phyloP scores from a whole-genome alignment of 2,329 filamentous ascomycete genomes.

The Aspergillus ustus region DNA sequence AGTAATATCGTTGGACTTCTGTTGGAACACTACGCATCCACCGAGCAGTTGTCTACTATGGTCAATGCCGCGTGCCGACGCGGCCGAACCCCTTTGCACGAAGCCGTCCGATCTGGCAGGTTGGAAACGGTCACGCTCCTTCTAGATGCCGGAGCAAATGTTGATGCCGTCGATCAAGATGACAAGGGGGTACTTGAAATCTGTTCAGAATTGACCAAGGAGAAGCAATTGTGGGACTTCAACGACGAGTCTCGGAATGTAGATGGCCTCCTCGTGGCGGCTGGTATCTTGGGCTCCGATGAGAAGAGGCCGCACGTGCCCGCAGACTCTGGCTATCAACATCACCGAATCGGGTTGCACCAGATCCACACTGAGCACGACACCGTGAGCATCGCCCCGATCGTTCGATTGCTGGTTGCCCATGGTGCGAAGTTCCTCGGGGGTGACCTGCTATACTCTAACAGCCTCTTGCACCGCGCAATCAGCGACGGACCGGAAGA shows the following conservation, averaged over 20 bases:
- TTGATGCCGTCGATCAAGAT: slow-evolving; percentile 7
- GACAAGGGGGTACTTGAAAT: slow-evolving; percentile 2
- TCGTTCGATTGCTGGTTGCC: slow-evolving; percentile 16
- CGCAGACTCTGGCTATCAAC: background rate
- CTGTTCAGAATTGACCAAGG: slow-evolving; percentile 16
- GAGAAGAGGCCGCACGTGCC: background rate
- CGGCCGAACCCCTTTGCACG: slow-evolving; percentile 26
- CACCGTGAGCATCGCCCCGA: slow-evolving; percentile 17
- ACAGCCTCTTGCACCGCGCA: slow-evolving; percentile 3
- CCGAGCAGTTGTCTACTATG: background rate
- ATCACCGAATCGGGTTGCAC: slow-evolving; percentile 14
- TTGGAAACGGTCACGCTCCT: slow-evolving; percentile 25
- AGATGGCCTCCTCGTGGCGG: background rate
- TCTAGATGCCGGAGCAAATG: slow-evolving; percentile 23
- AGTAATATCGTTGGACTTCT: slow-evolving; percentile 26
- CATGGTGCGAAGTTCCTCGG: slow-evolving; percentile 10
- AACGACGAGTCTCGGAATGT: background rate
- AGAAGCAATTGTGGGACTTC: slow-evolving; percentile 19
- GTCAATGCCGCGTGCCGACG: slow-evolving; percentile 21
- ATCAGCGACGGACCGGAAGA: slow-evolving; percentile 15
- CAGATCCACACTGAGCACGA: slow-evolving; percentile 22
- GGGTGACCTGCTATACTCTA: background rate
- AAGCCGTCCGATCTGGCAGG: slow-evolving; percentile 28
- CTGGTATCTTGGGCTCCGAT: background rate
- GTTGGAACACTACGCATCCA: slow-evolving; percentile 20